These are phyloP conservation scores for Ilyonectria sp. DNA, from an alignment of 2,329 filamentous ascomycete species.

Conservation along the genomic window DNA sequence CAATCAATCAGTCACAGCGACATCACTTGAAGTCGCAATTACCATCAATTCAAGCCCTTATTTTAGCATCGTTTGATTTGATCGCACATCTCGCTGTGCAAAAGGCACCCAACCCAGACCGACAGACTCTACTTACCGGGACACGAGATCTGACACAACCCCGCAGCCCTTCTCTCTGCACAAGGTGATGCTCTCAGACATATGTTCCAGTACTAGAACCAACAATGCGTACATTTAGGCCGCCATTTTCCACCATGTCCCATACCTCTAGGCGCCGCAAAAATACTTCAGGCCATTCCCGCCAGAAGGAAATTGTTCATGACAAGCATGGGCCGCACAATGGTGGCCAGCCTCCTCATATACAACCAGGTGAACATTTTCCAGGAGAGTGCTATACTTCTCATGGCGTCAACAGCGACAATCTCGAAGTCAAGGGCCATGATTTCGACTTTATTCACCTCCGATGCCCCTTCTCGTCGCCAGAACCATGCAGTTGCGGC, in stretches of 20 bases:
- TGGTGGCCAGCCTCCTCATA: background rate
- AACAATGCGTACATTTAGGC: background rate
- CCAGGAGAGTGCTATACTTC: background rate
- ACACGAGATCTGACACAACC: background rate
- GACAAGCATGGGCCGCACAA: background rate
- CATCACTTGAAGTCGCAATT: background rate
- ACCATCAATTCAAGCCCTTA: background rate
- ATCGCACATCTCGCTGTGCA: background rate
- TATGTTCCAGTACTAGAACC: background rate
- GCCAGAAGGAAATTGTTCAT: background rate
- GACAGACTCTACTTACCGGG: background rate
- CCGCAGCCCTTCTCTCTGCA: background rate
- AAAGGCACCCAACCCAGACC: background rate
- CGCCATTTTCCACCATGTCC: background rate
- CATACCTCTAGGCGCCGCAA: background rate
- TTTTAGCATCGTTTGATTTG: background rate
- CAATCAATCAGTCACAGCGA: background rate
- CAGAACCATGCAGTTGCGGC: background rate
- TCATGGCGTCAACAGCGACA: background rate
- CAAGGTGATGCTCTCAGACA: background rate
- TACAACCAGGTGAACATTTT: background rate
- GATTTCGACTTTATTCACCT: background rate
- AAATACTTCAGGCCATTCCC: background rate
- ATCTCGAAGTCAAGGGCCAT: background rate
- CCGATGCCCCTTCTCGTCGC: background rate